Evolutionary conservation across 1,139 yeast species (phyloP), one percentile per base, ranked within the genome.

Genomic region (Suhomyces terraborum): DNA sequence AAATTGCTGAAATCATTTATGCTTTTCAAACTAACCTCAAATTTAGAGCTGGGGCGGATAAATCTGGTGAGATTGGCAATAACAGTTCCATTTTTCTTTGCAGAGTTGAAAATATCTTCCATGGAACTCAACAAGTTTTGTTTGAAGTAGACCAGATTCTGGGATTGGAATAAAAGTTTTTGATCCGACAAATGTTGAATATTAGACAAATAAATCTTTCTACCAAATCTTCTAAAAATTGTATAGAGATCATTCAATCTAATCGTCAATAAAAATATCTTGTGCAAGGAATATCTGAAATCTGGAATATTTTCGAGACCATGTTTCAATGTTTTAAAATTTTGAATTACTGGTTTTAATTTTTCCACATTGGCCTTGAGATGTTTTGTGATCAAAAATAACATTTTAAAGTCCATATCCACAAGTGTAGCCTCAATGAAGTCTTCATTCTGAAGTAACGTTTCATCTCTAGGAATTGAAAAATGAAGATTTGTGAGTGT

Each of bases 41-140:
- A 65, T 19, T 47, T 47, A 1, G 79, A 60, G 32, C 72, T 74
- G 46, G 73, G 73, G 34, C 82, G 64, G 2, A 80, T 63, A 27
- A 75, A 68, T 42, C 78, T 66, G 0, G 80, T 66, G 28, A 80
- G 62, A 6, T 71, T 69, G 7, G 83, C 79, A 27, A 79, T 61
- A 18, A 80, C 54, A 13, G 76, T 66, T 9, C 80, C 80, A 50
- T 78, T 80, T 48, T 75, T 79, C 50, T 67, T 78, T 10, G 77
- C 57, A 4, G 67, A 60, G 42, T 70, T 70, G 55, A 79, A 76
- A 32, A 64, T 58, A 4, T 69, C 75, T 25, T 75, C 76, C 48
- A 76, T 59, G 13, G 60, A 59, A 10, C 56, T 61, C 32, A 79
- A 52, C 2, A 67, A 43, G 31, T 47, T 56, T 34, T 45, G 49